Percentiles rank a stretch among this genome's conserved stretches.
Conservation (phyloP, 768 basidiomycete genomes). For the Boletus tylopilopsis region DNA sequence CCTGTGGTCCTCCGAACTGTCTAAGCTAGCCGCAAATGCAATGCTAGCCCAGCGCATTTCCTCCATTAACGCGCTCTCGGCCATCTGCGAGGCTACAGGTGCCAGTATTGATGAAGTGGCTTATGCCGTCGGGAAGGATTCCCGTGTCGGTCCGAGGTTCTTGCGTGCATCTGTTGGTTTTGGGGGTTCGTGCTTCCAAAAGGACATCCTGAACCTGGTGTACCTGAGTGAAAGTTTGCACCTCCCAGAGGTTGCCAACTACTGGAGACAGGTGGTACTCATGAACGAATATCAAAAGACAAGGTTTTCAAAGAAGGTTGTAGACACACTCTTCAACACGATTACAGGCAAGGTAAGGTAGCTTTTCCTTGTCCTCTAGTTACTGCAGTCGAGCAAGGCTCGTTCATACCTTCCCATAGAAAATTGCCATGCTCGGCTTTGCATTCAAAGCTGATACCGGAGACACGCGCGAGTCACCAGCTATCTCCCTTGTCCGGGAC, state of each 20-base stretch:
- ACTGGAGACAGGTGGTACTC: slow-evolving; percentile 96
- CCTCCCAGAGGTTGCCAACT: slow-evolving; percentile 93
- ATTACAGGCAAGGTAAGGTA: slow-evolving; percentile 82
- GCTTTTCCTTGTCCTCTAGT: background rate
- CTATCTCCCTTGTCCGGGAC: slow-evolving; percentile 91
- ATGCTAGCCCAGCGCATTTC: slow-evolving; percentile 99
- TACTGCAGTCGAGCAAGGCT: background rate
- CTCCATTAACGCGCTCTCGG: slow-evolving; percentile 95
- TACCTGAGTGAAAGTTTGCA: slow-evolving; percentile 94
- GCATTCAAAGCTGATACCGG: slow-evolving; percentile 99
- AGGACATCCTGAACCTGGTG: slow-evolving; percentile 98
- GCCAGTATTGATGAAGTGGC: slow-evolving; percentile 99
- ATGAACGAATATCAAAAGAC: slow-evolving; percentile 99
- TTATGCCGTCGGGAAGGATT: slow-evolving; percentile 88
- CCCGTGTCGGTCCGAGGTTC: slow-evolving; percentile 93
- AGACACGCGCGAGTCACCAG: slow-evolving; percentile 95
- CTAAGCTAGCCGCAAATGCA: slow-evolving; percentile 98
- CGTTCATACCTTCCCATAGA: slow-evolving; percentile 38
- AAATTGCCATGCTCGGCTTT: slow-evolving; percentile 95
- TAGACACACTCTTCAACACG: slow-evolving; percentile 97
- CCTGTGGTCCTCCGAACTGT: slow-evolving; percentile 97
- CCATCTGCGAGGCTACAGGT: slow-evolving; percentile 98
- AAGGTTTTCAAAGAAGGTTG: slow-evolving; percentile 92
- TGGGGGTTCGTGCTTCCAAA: slow-evolving; percentile 99
- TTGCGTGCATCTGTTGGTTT: slow-evolving; percentile 94